phyloP scores from a whole-genome alignment of 306 rosid genomes.

The Astragalus glycyphyllos region DNA sequence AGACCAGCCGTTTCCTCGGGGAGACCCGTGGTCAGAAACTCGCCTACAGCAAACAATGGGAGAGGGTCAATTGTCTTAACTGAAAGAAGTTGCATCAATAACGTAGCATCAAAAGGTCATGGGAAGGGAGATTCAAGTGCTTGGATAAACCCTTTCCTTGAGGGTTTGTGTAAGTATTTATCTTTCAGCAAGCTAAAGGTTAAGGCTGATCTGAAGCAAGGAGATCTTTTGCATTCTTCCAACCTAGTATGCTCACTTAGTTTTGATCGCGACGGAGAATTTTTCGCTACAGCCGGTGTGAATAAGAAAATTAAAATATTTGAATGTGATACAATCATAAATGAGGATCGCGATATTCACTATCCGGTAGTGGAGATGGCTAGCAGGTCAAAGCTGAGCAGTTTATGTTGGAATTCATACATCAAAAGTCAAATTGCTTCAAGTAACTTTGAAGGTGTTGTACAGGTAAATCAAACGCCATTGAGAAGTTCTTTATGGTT shows the following conservation, averaged over 20 bases:
- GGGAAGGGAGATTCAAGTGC: conserved; percentile 66
- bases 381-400: conserved; percentile 87
- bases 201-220: conserved; percentile 97
- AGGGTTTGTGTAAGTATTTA: conserved; percentile 95
- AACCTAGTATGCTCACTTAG: conserved; percentile 89
- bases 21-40: conserved; percentile 59
- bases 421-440: conserved; percentile 99
- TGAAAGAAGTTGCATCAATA: conserved; percentile 76
- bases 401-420: conserved; percentile 93
- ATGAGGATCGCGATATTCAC: conserved; percentile 90
- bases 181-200: conserved; percentile 82
- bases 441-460: conserved; percentile 96
- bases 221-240: conserved; percentile 94
- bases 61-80: conserved; percentile 65
- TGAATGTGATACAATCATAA: conserved; percentile 75
- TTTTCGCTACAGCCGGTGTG: conserved; percentile 94
- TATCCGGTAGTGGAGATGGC: conserved; percentile 97
- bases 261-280: conserved; percentile 95
- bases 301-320: conserved; percentile 93
- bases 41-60: conserved; percentile 68
- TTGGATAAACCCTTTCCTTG: conserved; percentile 95
- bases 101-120: conserved; percentile 64
- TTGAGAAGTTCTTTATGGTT: conserved; percentile 16
- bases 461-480: conserved; percentile 69
- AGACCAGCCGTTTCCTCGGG: conserved; percentile 58